A percentile compares a stretch with the other conserved stretches of the same genome.
Evolutionary conservation across 2,329 filamentous ascomycete species (phyloP).

Genomic region (Cercospora brassicicola): DNA sequence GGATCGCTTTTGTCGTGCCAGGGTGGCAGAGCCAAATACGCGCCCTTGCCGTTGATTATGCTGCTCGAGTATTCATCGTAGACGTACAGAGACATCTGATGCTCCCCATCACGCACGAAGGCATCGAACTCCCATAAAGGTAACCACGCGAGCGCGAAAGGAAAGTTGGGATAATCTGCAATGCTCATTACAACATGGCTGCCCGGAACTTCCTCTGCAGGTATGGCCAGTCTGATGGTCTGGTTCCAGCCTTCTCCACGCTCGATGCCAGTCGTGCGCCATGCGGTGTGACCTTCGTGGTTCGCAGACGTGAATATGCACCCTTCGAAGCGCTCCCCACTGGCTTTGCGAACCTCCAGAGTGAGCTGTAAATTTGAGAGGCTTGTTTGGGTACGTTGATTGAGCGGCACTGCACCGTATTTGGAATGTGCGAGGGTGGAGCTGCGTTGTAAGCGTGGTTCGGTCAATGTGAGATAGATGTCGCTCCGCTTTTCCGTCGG

Average conservation of each 20-base stretch:
- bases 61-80: constrained; percentile 87
- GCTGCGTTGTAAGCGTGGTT: constrained; percentile 71
- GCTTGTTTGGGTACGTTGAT: constrained; percentile 56
- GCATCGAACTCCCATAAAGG: constrained; percentile 90
- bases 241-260: constrained; percentile 83
- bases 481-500: constrained; percentile 86
- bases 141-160: constrained; percentile 89
- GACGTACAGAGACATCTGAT: constrained; percentile 79
- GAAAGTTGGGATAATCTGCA: constrained; percentile 79
- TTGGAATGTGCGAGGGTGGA: constrained; percentile 67
- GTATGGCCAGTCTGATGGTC: constrained; percentile 77
- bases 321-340: constrained; percentile 78
- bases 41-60: constrained; percentile 71
- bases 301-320: constrained; percentile 89
- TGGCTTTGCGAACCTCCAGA: constrained; percentile 77
- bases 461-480: constrained; percentile 85
- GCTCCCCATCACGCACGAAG: constrained; percentile 81
- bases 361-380: constrained; percentile 82
- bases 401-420: constrained; percentile 74
- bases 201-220: constrained; percentile 74
- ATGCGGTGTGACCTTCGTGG: constrained; percentile 73
- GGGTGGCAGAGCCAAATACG: constrained; percentile 83
- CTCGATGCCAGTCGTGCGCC: constrained; percentile 80
- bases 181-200: constrained; percentile 89
- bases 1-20: constrained; percentile 70